Percentiles rank a stretch among this genome's conserved stretches.
Evolutionary conservation across 768 basidiomycete species (phyloP).

Genomic region (Pleurotus citrinopileatus): DNA sequence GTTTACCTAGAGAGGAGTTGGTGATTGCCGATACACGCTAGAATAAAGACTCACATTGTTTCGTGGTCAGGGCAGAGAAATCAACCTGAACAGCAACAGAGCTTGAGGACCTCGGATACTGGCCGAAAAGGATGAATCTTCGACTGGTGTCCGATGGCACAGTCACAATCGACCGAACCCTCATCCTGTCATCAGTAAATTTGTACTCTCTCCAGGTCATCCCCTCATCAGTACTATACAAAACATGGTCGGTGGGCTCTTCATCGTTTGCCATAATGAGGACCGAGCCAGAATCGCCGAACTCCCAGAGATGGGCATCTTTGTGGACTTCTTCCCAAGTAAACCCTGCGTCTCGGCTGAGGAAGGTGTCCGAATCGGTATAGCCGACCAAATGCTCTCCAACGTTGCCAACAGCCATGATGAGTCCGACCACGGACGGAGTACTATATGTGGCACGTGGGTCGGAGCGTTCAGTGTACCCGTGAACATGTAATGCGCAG

Average conservation of each 20-base stretch:
- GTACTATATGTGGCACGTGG: slow-evolving; percentile 92
- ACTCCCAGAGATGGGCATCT: slow-evolving; percentile 97
- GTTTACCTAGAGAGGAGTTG: slow-evolving; percentile 47
- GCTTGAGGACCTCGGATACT: slow-evolving; percentile 40
- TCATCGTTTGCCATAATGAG: slow-evolving; percentile 96
- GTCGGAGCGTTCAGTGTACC: slow-evolving; percentile 91
- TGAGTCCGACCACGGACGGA: slow-evolving; percentile 85
- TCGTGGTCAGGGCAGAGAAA: slow-evolving; percentile 73
- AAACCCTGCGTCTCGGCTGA: slow-evolving; percentile 94
- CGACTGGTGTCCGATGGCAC: slow-evolving; percentile 90
- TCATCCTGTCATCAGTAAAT: slow-evolving; percentile 71
- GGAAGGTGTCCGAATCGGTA: slow-evolving; percentile 89
- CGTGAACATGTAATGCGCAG: slow-evolving; percentile 89
- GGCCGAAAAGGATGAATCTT: slow-evolving; percentile 84
- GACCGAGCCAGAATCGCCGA: slow-evolving; percentile 94
- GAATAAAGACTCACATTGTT: slow-evolving; percentile 57
- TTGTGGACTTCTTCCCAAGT: slow-evolving; percentile 99
- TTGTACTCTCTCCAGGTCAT: slow-evolving; percentile 83
- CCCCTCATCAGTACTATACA: slow-evolving; percentile 92
- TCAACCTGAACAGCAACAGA: slow-evolving; percentile 84
- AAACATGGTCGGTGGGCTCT: slow-evolving; percentile 81
- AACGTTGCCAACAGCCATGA: slow-evolving; percentile 97
- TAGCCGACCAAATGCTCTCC: slow-evolving; percentile 81
- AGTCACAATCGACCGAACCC: slow-evolving; percentile 77
- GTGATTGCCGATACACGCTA: background rate